Percentiles rank a stretch among this genome's conserved stretches.
phyloP scores from a whole-genome alignment of 345 rosid genomes.

The Garcia nutans region DNA sequence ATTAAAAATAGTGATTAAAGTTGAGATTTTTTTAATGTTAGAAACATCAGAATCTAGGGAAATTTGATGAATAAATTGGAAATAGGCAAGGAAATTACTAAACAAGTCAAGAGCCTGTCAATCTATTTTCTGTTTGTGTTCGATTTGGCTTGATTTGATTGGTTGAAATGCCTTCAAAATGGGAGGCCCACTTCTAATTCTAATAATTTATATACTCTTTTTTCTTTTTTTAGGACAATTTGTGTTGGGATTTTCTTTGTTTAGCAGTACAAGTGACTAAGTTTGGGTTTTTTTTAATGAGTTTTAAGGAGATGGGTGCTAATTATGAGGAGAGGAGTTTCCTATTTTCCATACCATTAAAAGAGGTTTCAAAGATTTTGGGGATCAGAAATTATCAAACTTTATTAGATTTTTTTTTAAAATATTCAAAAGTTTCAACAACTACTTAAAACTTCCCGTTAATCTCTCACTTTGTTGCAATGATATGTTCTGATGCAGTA shows the following conservation, averaged over 20 bases:
- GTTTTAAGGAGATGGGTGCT: constrained; percentile 18
- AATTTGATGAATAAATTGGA: neutral
- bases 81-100: neutral
- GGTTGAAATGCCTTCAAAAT: constrained; percentile 18
- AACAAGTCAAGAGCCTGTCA: constrained; percentile 1
- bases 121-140: neutral
- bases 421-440: too few relatives aligned
- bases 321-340: neutral
- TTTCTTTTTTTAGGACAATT: constrained; percentile 6
- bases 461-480: neutral
- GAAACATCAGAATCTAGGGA: neutral
- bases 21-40: neutral
- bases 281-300: neutral
- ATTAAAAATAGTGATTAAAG: constrained; percentile 3
- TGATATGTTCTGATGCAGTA: too few relatives aligned
- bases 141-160: constrained; percentile 18
- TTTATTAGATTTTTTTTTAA: neutral
- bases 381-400: constrained; percentile 21
- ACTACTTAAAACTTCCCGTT: too few relatives aligned
- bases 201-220: neutral
- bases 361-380: constrained; percentile 26
- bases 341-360: constrained; percentile 13
- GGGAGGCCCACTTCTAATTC: constrained; percentile 1
- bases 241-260: constrained; percentile 1
- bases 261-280: neutral